Percentiles rank a stretch among this genome's conserved stretches.
These are phyloP conservation scores for Aegilops speltoides DNA, from an alignment of 176 grass and related monocot genomes.

Conservation along the genomic window DNA sequence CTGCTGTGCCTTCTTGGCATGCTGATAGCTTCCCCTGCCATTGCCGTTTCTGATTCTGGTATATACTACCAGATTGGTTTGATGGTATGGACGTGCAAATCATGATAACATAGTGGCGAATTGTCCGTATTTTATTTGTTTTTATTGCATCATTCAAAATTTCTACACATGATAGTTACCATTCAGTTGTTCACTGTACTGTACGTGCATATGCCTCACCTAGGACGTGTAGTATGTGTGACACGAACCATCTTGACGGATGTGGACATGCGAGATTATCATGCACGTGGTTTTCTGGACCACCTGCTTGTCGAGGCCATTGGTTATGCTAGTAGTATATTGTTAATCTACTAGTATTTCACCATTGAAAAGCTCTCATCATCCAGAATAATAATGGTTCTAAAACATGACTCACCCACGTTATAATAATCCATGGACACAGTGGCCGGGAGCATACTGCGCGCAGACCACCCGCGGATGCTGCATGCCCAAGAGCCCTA, in stretches of 20 bases:
- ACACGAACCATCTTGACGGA: too few relatives aligned
- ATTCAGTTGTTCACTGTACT: not conserved
- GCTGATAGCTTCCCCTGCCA: not conserved
- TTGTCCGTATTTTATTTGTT: not conserved
- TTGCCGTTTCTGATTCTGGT: not conserved
- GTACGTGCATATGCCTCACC: not conserved
- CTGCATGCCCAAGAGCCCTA: constrained; percentile 27
- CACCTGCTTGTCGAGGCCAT: not conserved
- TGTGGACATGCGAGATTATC: too few relatives aligned
- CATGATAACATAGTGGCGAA: not conserved
- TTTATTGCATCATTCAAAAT: not conserved
- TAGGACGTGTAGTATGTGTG: too few relatives aligned
- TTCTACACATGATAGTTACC: not conserved
- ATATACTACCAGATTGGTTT: constrained; percentile 37
- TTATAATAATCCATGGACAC: not conserved
- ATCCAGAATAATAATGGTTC: too few relatives aligned
- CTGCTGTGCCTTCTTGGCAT: constrained; percentile 31
- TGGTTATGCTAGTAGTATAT: too few relatives aligned
- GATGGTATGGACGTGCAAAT: constrained; percentile 24
- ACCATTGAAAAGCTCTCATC: too few relatives aligned
- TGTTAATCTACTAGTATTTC: too few relatives aligned
- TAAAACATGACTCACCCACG: too few relatives aligned
- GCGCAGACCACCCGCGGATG: constrained; percentile 27
- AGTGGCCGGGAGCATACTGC: constrained; percentile 53
- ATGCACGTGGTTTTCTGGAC: not conserved